Conservation (phyloP, 306 rosid species). For the Sesbania bispinosa region DNA sequence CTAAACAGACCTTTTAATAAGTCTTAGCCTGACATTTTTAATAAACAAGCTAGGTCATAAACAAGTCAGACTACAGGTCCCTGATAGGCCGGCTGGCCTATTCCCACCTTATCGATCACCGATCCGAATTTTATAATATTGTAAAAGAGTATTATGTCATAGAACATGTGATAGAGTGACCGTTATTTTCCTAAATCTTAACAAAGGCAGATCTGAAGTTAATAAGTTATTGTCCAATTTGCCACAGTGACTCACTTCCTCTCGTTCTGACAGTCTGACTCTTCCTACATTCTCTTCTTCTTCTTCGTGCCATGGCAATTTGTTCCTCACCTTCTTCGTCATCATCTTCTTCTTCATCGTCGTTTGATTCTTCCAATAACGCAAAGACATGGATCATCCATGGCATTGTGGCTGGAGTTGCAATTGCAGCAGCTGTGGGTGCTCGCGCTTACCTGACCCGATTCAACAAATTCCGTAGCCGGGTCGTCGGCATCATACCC, state of each 20-base stretch:
- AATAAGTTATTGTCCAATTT: neutral
- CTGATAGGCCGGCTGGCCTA: no score
- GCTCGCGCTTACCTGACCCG: constrained; percentile 60
- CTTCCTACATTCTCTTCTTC: neutral
- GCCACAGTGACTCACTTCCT: neutral
- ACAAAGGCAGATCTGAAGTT: neutral
- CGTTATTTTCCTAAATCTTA: neutral
- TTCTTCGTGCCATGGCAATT: constrained; percentile 25
- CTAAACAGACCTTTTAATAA: no score
- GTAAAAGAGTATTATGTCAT: no score
- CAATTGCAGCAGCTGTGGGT: constrained; percentile 70
- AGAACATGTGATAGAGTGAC: no score
- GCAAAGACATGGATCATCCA: constrained; percentile 70
- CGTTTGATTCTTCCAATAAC: constrained; percentile 44
- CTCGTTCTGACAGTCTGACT: no score
- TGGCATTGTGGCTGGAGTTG: constrained; percentile 68
- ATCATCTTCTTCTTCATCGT: constrained; percentile 39
- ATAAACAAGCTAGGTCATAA: no score
- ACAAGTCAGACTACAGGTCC: no score
- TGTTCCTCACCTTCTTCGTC: constrained; percentile 30
- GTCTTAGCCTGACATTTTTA: no score
- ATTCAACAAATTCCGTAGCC: constrained; percentile 63
- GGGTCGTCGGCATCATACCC: constrained; percentile 90
- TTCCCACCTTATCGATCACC: no score
- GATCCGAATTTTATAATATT: no score